Evolutionary conservation across 2,329 filamentous ascomycete genomes (phyloP).

Genomic region (Pseudofabraea citricarpa): DNA sequence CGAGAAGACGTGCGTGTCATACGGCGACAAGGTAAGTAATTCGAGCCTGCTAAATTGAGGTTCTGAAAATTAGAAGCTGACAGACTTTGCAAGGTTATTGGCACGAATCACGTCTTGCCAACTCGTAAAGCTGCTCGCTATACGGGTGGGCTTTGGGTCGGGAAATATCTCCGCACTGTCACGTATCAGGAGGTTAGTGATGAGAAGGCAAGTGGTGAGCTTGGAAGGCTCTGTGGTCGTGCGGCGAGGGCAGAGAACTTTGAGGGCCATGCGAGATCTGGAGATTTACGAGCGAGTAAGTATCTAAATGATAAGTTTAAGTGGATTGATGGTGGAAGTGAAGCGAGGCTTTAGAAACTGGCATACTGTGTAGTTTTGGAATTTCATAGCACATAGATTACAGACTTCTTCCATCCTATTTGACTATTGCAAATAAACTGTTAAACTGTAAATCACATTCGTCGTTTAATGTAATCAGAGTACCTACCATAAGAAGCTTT

Average conservation of each 20-base stretch:
- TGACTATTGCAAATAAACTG: too few relatives aligned
- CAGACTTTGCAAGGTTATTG: conserved; percentile 49
- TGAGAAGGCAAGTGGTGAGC: conserved; percentile 38
- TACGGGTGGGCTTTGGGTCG: conserved; percentile 49
- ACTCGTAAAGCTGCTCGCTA: conserved; percentile 42
- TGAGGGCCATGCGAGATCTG: conserved; percentile 47
- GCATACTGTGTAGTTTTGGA: background rate
- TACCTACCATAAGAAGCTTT: too few relatives aligned
- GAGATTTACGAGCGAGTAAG: conserved; percentile 40
- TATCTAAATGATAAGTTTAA: conserved; percentile 36
- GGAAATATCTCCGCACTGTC: conserved; percentile 46
- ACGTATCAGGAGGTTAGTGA: conserved; percentile 47
- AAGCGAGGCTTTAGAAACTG: background rate
- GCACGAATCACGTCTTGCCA: conserved; percentile 50
- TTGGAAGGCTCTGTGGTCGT: conserved; percentile 43
- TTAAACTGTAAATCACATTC: too few relatives aligned
- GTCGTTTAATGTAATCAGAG: too few relatives aligned
- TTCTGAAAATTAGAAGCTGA: too few relatives aligned
- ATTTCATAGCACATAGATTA: background rate
- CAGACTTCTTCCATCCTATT: background rate
- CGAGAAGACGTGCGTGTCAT: conserved; percentile 46
- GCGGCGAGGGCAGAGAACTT: conserved; percentile 46
- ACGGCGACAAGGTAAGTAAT: conserved; percentile 45
- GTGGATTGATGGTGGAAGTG: conserved; percentile 32
- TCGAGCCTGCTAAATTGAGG: too few relatives aligned